Percentiles rank a stretch among this genome's conserved stretches.
phyloP scores from a whole-genome alignment of 441 rosid species.

The Breynia disticha region DNA sequence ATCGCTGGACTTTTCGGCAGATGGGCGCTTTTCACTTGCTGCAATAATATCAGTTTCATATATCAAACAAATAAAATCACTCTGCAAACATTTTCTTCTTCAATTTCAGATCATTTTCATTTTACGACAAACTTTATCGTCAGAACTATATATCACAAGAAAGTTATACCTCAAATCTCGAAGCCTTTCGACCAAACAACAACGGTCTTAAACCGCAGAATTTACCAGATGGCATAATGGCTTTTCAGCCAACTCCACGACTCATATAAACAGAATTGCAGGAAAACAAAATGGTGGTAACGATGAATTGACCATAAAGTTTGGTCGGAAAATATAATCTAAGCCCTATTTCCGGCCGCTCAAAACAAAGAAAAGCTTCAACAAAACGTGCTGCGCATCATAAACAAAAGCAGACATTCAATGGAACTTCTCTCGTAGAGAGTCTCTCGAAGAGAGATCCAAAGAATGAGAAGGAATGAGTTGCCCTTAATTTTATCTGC shows the following conservation, averaged over 20 bases:
- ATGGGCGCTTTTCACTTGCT: conserved; percentile 23
- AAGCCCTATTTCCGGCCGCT: background rate
- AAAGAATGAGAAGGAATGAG: conserved; percentile 13
- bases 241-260: conserved; percentile 15
- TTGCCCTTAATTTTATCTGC: conserved; percentile 24
- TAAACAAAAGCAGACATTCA: background rate
- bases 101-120: background rate
- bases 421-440: conserved; percentile 49
- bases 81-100: background rate
- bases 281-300: background rate
- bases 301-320: background rate
- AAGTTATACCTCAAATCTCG: conserved; percentile 28
- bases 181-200: conserved; percentile 38
- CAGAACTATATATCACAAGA: background rate
- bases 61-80: background rate
- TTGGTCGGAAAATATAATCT: background rate
- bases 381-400: conserved; percentile 5
- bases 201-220: conserved; percentile 41
- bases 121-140: background rate
- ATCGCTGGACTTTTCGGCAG: conserved; percentile 23
- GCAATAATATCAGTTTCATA: conserved; percentile 11
- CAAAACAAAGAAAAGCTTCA: conserved; percentile 14
- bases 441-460: conserved; percentile 52
- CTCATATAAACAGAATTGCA: conserved; percentile 10
- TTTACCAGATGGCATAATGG: conserved; percentile 24